These are phyloP conservation scores for Choiromyces venosus DNA, from an alignment of 495 filamentous ascomycete genomes.

Conservation along the genomic window DNA sequence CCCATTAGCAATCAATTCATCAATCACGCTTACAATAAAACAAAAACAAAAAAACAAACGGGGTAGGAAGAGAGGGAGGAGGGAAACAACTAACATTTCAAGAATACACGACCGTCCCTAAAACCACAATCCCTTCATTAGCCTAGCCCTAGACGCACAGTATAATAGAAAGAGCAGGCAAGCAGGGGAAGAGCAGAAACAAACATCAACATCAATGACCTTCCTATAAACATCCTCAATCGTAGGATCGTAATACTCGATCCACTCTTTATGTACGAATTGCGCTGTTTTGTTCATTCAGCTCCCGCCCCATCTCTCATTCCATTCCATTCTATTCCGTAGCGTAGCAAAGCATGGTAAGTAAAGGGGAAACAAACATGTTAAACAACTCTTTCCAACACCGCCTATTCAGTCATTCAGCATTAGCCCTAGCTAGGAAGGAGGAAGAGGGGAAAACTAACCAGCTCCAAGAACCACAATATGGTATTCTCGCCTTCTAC, in stretches of 20 bases:
- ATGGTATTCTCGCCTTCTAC: constrained; percentile 71
- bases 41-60: neutral
- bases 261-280: constrained; percentile 99
- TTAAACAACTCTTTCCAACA: constrained; percentile 96
- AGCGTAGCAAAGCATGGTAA: constrained; percentile 21
- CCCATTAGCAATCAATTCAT: constrained; percentile 2
- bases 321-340: constrained; percentile 12
- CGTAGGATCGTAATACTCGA: constrained; percentile 97
- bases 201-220: constrained; percentile 88
- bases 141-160: constrained; percentile 7
- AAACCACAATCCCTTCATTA: constrained; percentile 2
- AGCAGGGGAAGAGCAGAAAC: constrained; percentile 40
- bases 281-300: constrained; percentile 60
- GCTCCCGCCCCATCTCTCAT: constrained; percentile 34
- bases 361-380: constrained; percentile 59
- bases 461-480: constrained; percentile 88
- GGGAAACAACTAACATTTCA: constrained; percentile 68
- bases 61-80: neutral
- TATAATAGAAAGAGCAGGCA: neutral
- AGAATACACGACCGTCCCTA: constrained; percentile 93
- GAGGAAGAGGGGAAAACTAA: constrained; percentile 44
- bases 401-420: constrained; percentile 57
- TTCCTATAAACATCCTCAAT: constrained; percentile 98
- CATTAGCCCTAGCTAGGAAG: constrained; percentile 6
- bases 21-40: constrained; percentile 1